Percentiles rank a stretch among this genome's conserved stretches.
Conservation (phyloP, 768 basidiomycete species). For the Agaricus bisporus region DNA sequence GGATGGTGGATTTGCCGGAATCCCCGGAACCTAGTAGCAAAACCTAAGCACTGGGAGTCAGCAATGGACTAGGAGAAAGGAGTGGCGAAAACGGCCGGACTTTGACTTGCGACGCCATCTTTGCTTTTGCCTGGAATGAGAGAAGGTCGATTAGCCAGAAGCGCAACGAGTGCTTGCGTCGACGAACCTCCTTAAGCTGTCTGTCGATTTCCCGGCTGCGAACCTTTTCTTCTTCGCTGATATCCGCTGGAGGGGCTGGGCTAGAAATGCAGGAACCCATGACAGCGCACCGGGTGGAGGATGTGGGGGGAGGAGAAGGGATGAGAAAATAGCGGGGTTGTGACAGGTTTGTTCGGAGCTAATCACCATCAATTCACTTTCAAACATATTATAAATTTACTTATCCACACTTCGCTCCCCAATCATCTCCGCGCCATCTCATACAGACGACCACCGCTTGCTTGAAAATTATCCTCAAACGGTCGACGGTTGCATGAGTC, state of each 20-base stretch:
- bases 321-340: conserved; percentile 7
- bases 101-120: conserved; percentile 71
- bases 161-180: background rate
- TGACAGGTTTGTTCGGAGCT: conserved; percentile 1
- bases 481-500: too few relatives aligned
- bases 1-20: conserved; percentile 87
- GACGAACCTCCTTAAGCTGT: conserved; percentile 64
- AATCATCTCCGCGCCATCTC: too few relatives aligned
- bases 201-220: conserved; percentile 70
- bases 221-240: conserved; percentile 63
- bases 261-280: conserved; percentile 85
- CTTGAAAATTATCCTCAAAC: too few relatives aligned
- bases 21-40: conserved; percentile 90
- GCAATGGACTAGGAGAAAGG: conserved; percentile 1
- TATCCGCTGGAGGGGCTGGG: conserved; percentile 38
- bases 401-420: background rate
- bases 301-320: conserved; percentile 4
- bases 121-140: conserved; percentile 58
- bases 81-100: conserved; percentile 27
- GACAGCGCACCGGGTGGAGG: background rate
- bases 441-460: too few relatives aligned
- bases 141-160: conserved; percentile 6
- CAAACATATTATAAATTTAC: too few relatives aligned
- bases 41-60: conserved; percentile 39
- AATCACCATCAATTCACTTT: background rate